Conservation (phyloP, 768 basidiomycete genomes). For the Panus rudis region DNA sequence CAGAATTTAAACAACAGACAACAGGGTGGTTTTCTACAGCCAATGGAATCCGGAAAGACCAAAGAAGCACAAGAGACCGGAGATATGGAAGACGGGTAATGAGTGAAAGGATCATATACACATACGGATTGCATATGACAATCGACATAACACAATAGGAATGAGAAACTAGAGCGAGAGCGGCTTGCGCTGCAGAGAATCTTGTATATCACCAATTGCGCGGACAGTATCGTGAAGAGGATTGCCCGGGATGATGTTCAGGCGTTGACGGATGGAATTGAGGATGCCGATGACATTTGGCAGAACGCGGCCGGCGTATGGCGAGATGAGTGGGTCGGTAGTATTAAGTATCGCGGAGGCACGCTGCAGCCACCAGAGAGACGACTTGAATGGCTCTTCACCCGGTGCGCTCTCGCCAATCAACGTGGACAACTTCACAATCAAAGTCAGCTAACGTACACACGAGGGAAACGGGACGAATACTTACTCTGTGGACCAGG, state of each 20-base stretch:
- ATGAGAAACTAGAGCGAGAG: background rate
- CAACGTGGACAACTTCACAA: constrained; percentile 56
- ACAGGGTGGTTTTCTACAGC: background rate
- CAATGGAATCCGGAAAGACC: background rate
- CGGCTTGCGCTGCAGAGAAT: constrained; percentile 47
- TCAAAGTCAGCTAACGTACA: constrained; percentile 3
- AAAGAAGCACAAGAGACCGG: background rate
- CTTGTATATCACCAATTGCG: constrained; percentile 69
- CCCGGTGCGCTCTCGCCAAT: constrained; percentile 70
- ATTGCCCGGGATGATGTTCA: constrained; percentile 70
- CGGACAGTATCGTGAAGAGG: constrained; percentile 63
- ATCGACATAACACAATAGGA: background rate
- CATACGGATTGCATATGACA: constrained; percentile 5
- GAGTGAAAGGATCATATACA: background rate
- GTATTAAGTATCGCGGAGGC: constrained; percentile 64
- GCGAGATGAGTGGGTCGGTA: constrained; percentile 73
- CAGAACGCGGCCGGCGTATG: constrained; percentile 75
- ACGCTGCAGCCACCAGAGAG: constrained; percentile 85
- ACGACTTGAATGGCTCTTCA: constrained; percentile 76
- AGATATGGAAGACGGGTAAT: too few relatives aligned
- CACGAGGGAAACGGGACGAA: background rate
- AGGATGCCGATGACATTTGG: constrained; percentile 73
- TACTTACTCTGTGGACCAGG: constrained; percentile 70
- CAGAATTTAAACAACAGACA: background rate
- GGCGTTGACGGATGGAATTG: constrained; percentile 73